These are phyloP conservation scores for Nepenthes alata DNA, from an alignment of 179 eudicot species.

Conservation along the genomic window DNA sequence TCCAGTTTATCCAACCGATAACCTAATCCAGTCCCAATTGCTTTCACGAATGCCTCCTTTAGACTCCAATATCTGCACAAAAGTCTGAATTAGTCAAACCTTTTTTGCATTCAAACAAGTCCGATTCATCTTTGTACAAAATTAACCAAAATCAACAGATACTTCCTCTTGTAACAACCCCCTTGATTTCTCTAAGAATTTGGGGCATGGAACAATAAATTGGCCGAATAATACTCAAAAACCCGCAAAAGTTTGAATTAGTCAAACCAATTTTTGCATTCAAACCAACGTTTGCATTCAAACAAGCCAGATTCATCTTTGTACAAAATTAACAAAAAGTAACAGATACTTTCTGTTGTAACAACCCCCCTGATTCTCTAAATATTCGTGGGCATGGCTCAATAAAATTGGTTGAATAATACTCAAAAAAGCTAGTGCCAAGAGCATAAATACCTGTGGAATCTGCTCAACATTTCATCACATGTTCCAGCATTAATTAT, in stretches of 20 bases:
- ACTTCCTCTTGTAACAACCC: too few relatives aligned
- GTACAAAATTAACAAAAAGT: neutral
- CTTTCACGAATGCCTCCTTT: constrained; percentile 82
- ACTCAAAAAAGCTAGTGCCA: neutral
- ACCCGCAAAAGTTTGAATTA: too few relatives aligned
- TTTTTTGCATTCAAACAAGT: constrained; percentile 3
- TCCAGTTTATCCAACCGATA: constrained; percentile 41
- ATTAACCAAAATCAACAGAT: neutral
- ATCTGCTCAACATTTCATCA: constrained; percentile 30
- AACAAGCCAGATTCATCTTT: constrained; percentile 1
- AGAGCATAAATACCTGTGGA: constrained; percentile 38
- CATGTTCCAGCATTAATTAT: constrained; percentile 36
- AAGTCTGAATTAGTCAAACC: neutral
- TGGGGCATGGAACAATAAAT: too few relatives aligned
- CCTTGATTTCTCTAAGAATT: neutral
- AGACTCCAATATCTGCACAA: constrained; percentile 68
- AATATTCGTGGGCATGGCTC: too few relatives aligned
- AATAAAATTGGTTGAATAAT: too few relatives aligned
- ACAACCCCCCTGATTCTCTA: neutral
- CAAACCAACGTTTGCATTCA: neutral
- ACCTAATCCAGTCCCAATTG: constrained; percentile 61
- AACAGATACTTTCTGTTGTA: neutral
- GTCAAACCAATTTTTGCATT: too few relatives aligned
- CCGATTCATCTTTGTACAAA: neutral
- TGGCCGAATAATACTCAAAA: too few relatives aligned